Conservation (phyloP, 306 rosid species). For the Pachyrhizus erosus region DNA sequence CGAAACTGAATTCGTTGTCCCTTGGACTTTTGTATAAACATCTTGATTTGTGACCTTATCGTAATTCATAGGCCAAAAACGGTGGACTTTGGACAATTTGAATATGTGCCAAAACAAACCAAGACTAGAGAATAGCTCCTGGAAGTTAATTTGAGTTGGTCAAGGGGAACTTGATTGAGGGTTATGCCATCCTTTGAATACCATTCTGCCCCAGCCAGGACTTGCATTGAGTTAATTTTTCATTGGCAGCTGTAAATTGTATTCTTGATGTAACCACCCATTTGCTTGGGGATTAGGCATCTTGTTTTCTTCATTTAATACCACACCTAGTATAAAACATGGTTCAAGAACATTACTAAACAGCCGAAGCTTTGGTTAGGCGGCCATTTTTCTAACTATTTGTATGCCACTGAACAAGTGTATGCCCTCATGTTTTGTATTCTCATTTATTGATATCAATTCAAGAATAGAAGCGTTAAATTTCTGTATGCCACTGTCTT, state of each 20-base stretch:
- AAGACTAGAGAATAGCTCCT: slow-evolving; percentile 50
- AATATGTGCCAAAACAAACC: slow-evolving; percentile 52
- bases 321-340: slow-evolving; percentile 19
- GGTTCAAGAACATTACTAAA: slow-evolving; percentile 36
- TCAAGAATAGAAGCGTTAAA: slow-evolving; percentile 7
- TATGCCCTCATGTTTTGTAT: slow-evolving; percentile 16
- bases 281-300: not conserved
- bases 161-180: slow-evolving; percentile 32
- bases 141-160: slow-evolving; percentile 42
- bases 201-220: slow-evolving; percentile 39
- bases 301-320: slow-evolving; percentile 18
- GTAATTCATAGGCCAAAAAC: slow-evolving; percentile 50
- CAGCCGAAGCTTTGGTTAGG: slow-evolving; percentile 39
- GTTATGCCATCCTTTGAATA: slow-evolving; percentile 24
- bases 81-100: slow-evolving; percentile 62
- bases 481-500: slow-evolving; percentile 15
- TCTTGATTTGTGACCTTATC: slow-evolving; percentile 31
- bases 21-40: slow-evolving; percentile 4
- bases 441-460: slow-evolving; percentile 44
- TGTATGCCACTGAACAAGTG: slow-evolving; percentile 30
- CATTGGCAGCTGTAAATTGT: slow-evolving; percentile 39
- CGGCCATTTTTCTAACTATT: slow-evolving; percentile 12
- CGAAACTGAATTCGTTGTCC: slow-evolving; percentile 36
- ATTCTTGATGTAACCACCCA: slow-evolving; percentile 33
- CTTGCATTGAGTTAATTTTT: slow-evolving; percentile 23